A percentile compares a stretch with the other conserved stretches of the same genome.
phyloP scores from a whole-genome alignment of 2,329 filamentous ascomycete genomes.

The Coleophoma crateriformis region DNA sequence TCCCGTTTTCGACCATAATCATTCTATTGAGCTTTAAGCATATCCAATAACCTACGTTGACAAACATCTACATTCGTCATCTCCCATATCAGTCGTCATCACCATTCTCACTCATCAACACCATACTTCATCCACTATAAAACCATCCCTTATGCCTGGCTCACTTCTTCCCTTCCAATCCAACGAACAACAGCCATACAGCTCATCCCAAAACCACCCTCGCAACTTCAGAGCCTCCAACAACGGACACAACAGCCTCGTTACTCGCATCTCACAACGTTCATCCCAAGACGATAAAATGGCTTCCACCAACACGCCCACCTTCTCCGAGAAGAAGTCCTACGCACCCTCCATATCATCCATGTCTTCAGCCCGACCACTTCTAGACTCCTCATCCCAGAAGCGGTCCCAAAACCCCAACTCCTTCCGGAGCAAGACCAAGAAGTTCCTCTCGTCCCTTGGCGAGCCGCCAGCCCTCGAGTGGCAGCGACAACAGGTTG shows the following conservation, averaged over 20 bases:
- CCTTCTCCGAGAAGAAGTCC: background rate
- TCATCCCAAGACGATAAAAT: background rate
- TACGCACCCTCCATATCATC: background rate
- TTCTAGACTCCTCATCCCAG: background rate
- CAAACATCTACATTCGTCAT: no score
- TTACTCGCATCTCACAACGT: background rate
- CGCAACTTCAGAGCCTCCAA: background rate
- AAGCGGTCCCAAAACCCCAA: background rate
- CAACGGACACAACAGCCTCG: background rate
- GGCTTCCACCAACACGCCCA: background rate
- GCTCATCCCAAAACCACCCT: background rate
- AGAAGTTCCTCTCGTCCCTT: conserved; percentile 10
- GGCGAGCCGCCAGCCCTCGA: conserved; percentile 13
- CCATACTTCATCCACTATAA: no score
- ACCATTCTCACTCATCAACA: no score
- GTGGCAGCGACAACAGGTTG: conserved; percentile 7
- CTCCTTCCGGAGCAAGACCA: conserved; percentile 6
- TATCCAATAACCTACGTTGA: no score
- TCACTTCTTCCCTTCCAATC: no score
- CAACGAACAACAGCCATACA: no score
- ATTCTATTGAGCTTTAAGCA: no score
- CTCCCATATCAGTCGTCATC: no score
- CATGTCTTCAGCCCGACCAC: background rate
- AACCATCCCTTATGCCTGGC: background rate
- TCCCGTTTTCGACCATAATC: no score